Conservation (phyloP, 148 eudicot species). For the Vaccinium myrtillus region DNA sequence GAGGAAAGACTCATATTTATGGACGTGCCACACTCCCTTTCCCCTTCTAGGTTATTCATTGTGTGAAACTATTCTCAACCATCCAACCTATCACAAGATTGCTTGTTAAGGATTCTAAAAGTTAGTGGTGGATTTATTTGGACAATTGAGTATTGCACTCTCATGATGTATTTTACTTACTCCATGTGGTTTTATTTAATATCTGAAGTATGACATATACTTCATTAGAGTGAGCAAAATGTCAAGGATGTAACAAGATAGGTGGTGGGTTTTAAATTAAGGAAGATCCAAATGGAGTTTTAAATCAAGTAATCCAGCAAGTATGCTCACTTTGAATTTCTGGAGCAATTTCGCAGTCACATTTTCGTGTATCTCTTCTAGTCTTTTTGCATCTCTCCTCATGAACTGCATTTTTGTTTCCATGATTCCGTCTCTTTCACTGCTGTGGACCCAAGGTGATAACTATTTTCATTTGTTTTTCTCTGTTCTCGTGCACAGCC, state of each 20-base stretch:
- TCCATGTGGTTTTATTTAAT: background rate
- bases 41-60: background rate
- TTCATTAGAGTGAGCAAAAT: background rate
- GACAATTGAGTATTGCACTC: background rate
- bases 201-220: background rate
- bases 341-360: background rate
- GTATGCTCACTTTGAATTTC: background rate
- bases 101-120: too few species aligned
- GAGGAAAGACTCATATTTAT: background rate
- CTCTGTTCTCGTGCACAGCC: conserved; percentile 56
- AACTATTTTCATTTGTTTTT: background rate
- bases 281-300: background rate
- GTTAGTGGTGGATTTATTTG: background rate
- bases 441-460: background rate
- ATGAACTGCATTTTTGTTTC: background rate
- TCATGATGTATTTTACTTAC: background rate
- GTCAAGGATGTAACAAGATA: background rate
- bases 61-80: background rate
- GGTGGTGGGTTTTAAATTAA: background rate
- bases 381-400: background rate
- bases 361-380: background rate
- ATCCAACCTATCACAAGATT: background rate
- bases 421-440: background rate
- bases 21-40: background rate
- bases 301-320: background rate